These are phyloP conservation scores for Nannizziopsis barbatae DNA, from an alignment of 2,329 filamentous ascomycete genomes.

Conservation along the genomic window DNA sequence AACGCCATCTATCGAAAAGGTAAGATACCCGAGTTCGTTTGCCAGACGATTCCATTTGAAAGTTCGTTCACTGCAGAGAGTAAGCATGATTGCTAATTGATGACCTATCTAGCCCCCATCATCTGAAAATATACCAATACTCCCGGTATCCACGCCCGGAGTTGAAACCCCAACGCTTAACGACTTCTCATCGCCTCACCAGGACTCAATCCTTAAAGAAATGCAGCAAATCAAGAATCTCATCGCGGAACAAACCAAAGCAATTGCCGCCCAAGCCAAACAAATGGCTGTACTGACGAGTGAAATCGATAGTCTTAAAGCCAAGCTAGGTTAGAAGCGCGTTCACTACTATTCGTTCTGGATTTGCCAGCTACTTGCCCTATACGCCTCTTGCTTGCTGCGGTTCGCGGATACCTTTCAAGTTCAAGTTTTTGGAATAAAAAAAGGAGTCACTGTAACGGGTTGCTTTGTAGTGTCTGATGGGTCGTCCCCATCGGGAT, in stretches of 20 bases:
- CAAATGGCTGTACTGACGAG: constrained; percentile 58
- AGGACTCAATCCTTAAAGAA: constrained; percentile 50
- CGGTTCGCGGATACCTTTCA: neutral
- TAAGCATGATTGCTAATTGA: neutral
- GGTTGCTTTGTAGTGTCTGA: too few relatives aligned
- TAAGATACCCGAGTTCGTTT: neutral
- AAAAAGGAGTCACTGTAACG: too few relatives aligned
- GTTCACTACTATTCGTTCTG: neutral
- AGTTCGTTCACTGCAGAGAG: too few relatives aligned
- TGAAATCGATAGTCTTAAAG: constrained; percentile 73
- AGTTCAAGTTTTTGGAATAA: too few relatives aligned
- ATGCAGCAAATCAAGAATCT: constrained; percentile 67
- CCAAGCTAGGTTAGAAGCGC: constrained; percentile 46
- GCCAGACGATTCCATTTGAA: too few relatives aligned
- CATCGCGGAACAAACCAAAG: constrained; percentile 63
- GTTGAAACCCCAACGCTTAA: constrained; percentile 27
- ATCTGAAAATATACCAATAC: constrained; percentile 3
- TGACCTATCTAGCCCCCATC: neutral
- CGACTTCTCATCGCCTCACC: constrained; percentile 24
- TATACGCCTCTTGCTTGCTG: neutral
- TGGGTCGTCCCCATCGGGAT: too few relatives aligned
- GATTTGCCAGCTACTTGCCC: neutral
- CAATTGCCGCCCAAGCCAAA: constrained; percentile 65
- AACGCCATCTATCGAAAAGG: constrained; percentile 6
- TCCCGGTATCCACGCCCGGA: constrained; percentile 25